These are phyloP conservation scores for Dryas alaskensis DNA, from an alignment of 306 rosid species.

Conservation along the genomic window DNA sequence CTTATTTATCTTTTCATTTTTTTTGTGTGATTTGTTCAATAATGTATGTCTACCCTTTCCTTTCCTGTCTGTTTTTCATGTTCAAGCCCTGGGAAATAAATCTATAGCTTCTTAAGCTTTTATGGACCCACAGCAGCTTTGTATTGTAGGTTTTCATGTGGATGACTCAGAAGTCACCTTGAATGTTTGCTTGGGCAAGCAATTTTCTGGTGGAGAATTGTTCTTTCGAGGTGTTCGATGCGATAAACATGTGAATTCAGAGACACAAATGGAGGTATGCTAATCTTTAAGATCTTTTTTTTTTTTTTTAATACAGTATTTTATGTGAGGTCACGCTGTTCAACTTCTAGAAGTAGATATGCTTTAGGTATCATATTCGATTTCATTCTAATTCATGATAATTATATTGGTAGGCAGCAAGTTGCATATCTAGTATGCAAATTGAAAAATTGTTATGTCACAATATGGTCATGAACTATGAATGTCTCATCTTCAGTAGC, in stretches of 20 bases:
- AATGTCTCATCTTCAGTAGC: neutral
- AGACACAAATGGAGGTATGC: slow-evolving; percentile 59
- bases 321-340: neutral
- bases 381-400: neutral
- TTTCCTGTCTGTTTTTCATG: slow-evolving; percentile 10
- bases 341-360: neutral
- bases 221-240: slow-evolving; percentile 93
- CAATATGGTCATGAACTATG: neutral
- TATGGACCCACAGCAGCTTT: slow-evolving; percentile 31
- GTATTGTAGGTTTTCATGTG: slow-evolving; percentile 81
- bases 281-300: slow-evolving; percentile 14
- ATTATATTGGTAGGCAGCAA: neutral
- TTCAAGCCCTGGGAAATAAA: neutral
- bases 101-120: slow-evolving; percentile 19
- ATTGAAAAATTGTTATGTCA: neutral
- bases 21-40: neutral
- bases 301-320: slow-evolving; percentile 4
- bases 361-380: neutral
- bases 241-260: slow-evolving; percentile 78
- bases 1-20: slow-evolving; percentile 1
- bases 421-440: neutral
- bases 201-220: slow-evolving; percentile 82
- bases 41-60: neutral
- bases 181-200: slow-evolving; percentile 86
- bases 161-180: slow-evolving; percentile 93